Evolutionary conservation across 768 basidiomycete species (phyloP).

Genomic region (Naganishia friedmannii): DNA sequence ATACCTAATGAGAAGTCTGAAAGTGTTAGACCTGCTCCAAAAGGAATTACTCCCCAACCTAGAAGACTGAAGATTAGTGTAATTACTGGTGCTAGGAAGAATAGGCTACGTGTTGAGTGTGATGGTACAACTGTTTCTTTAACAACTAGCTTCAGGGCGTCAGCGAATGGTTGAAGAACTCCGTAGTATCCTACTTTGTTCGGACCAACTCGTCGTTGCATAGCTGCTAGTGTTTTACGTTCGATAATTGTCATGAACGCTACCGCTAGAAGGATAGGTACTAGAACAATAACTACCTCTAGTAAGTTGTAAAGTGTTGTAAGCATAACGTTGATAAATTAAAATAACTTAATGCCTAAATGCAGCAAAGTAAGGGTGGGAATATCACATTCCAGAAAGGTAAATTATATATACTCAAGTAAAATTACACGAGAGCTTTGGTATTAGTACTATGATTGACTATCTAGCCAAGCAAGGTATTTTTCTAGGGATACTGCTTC

Average conservation of each 20-base stretch:
- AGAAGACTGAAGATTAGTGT: slow-evolving; percentile 38
- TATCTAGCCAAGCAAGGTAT: slow-evolving; percentile 46
- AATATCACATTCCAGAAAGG: slow-evolving; percentile 15
- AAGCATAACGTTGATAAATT: slow-evolving; percentile 17
- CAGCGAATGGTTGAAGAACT: slow-evolving; percentile 37
- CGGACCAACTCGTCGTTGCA: slow-evolving; percentile 40
- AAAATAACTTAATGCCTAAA: no score
- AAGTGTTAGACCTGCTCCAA: slow-evolving; percentile 36
- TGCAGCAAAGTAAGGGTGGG: slow-evolving; percentile 13
- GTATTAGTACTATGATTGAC: slow-evolving; percentile 23
- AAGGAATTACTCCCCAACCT: slow-evolving; percentile 41
- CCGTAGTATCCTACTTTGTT: slow-evolving; percentile 40
- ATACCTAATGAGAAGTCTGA: slow-evolving; percentile 39
- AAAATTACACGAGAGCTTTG: no score
- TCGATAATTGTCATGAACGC: slow-evolving; percentile 40
- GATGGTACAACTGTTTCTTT: slow-evolving; percentile 39
- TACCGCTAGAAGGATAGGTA: slow-evolving; percentile 35
- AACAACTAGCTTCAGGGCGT: slow-evolving; percentile 39
- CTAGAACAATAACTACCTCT: slow-evolving; percentile 38
- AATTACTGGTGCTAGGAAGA: slow-evolving; percentile 39
- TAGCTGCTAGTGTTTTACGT: slow-evolving; percentile 38
- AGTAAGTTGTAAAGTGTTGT: slow-evolving; percentile 34
- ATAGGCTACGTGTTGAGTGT: slow-evolving; percentile 38
- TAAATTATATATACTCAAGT: background rate
- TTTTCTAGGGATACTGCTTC: slow-evolving; percentile 43